Evolutionary conservation across 2,329 filamentous ascomycete species (phyloP), one percentile per base, ranked within the genome.

Genomic region (Monilinia fructicola): DNA sequence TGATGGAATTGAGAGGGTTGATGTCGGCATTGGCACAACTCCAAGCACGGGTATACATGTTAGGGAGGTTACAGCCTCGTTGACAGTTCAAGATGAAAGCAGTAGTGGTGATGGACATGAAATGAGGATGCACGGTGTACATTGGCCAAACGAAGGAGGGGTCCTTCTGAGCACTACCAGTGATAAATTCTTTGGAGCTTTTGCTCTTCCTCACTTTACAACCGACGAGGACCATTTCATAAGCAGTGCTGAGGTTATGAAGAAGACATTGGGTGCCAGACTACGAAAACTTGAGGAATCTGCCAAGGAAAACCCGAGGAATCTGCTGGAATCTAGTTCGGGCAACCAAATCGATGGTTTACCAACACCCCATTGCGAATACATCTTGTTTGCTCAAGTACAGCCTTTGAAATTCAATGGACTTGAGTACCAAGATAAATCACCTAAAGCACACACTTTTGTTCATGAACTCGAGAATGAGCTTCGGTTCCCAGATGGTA

Each of bases 141-240:
- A 98, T 79, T 96, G 93, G 82, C 88, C 90, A 48, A 84, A 85
- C n/a, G 86, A 90, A 69, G 95, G 95, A 1, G 85, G 87, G 18
- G 86, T 95, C 60, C 80, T 98, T 46, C 80, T 98, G 75, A 91
- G 90, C 1, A 97, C 94, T 0, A 94, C 93, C 58, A 97, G 93
- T 77, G 91, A 97, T 75, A 97, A 96, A 80, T 95, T 95, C 74
- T 87, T 90, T n/a, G 93, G 95, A 54, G 89, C 98, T 66, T 96
- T 96, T 76, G 90, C 89, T 2, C 80, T 98, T 56, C 93, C 95
- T 35, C 93, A 98, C 77, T 84, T 99, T 62, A 83, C 90, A 0
- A 84, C 91, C 21, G 85, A 83, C 7, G 74, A 80, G 28, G 78
- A 80, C 4, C 81, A 85, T 59, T 87, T 84, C 74, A 76, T 79